Evolutionary conservation across 345 rosid species (phyloP).

Genomic region (Alliaria petiolata): DNA sequence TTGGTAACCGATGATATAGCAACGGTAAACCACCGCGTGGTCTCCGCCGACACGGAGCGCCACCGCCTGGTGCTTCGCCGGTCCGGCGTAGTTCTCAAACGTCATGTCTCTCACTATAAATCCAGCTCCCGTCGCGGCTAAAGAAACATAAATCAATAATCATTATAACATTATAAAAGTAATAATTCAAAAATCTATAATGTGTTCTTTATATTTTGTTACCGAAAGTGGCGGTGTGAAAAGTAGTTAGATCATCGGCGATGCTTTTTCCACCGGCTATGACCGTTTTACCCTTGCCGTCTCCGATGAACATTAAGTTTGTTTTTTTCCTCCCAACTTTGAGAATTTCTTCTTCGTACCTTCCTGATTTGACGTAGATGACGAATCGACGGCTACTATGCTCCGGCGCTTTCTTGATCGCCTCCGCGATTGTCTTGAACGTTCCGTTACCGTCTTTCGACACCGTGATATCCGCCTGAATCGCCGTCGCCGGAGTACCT

Average conservation of each 20-base stretch:
- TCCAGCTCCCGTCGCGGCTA: conserved; percentile 93
- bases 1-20: conserved; percentile 78
- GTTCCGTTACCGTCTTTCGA: conserved; percentile 84
- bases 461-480: conserved; percentile 78
- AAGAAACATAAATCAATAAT: not conserved
- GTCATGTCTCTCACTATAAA: conserved; percentile 91
- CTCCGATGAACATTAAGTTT: conserved; percentile 88
- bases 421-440: conserved; percentile 72
- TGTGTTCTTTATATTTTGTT: not conserved
- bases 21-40: conserved; percentile 83
- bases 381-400: conserved; percentile 57
- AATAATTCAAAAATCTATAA: no score
- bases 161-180: not conserved
- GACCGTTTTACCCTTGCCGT: conserved; percentile 80
- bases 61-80: conserved; percentile 88
- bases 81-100: conserved; percentile 91
- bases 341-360: conserved; percentile 72
- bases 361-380: conserved; percentile 86
- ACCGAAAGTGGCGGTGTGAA: conserved; percentile 96
- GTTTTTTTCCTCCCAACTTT: conserved; percentile 91
- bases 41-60: conserved; percentile 95
- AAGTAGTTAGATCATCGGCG: conserved; percentile 61
- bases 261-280: conserved; percentile 71
- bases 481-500: conserved; percentile 45
- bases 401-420: conserved; percentile 87